Evolutionary conservation across 1,284 basidiomycete genomes (phyloP).

Genomic region (Heterobasidion parviporum): DNA sequence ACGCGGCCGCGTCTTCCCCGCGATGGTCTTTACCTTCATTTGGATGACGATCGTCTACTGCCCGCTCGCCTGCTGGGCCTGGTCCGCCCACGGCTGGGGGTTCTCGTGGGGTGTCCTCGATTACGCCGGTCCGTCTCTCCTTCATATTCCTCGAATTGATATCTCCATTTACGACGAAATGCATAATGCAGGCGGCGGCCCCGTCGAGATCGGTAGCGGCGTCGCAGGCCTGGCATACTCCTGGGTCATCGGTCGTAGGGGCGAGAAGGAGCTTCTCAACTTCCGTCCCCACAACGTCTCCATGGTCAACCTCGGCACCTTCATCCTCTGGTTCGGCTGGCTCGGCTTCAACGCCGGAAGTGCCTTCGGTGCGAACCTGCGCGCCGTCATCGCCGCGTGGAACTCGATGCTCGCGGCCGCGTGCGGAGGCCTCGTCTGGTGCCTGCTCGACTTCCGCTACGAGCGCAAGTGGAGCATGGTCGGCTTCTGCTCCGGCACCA

Average conservation of each 20-base stretch:
- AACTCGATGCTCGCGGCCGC: constrained; percentile 81
- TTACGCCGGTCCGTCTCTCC: constrained; percentile 50
- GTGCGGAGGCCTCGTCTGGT: constrained; percentile 82
- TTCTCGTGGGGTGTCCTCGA: constrained; percentile 88
- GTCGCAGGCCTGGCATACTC: constrained; percentile 83
- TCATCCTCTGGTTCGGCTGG: constrained; percentile 89
- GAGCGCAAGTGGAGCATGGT: constrained; percentile 82
- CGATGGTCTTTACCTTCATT: constrained; percentile 81
- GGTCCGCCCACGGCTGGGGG: constrained; percentile 79
- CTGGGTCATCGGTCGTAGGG: constrained; percentile 70
- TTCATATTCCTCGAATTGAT: neutral
- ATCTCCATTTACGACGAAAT: neutral
- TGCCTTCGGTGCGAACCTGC: constrained; percentile 86
- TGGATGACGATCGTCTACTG: constrained; percentile 86
- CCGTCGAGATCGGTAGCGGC: constrained; percentile 90
- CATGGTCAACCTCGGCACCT: constrained; percentile 81
- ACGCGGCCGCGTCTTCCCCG: constrained; percentile 80
- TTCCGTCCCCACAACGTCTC: constrained; percentile 93
- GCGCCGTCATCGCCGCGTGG: constrained; percentile 82
- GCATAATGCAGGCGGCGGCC: constrained; percentile 63
- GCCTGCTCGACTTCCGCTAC: constrained; percentile 78
- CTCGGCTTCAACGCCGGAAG: constrained; percentile 68
- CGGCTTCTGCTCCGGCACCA: constrained; percentile 77
- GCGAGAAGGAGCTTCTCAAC: constrained; percentile 77
- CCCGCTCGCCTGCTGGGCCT: constrained; percentile 73